Base-by-base conservation (phyloP, 2,329 filamentous ascomycete species). In the Ophiocordyceps australis region DNA sequence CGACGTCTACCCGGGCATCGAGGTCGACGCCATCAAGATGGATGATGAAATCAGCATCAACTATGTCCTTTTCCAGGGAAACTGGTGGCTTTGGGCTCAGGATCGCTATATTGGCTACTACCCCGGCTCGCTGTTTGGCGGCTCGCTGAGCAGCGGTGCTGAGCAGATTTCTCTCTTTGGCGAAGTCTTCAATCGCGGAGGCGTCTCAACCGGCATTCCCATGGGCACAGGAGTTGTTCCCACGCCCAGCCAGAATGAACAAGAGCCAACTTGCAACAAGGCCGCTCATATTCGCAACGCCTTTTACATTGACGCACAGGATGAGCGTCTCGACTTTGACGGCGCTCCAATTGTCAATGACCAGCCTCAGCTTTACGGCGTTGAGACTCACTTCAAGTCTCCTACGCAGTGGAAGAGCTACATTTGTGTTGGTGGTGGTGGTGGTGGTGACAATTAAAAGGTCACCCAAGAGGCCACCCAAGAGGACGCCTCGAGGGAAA, bases 121-220 rank as follows among this genome's bases (percentile, higher is more conserved):
- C 20, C 32, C 37, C 3, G 37, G 27, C 6, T 23, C 24, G 6
- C 20, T 39, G 3, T 39, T 33, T 27, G 17, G 17, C 2, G 23
- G 28, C 9, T 38, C 37, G 3, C 31, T 39, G 4, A 27, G 28
- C 12, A 7, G 12, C 7, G 27, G 34, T 18, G 24, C 35, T 3
- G 25, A 30, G 11, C 15, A 24, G 10, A 32, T 39, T 23, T 23
- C 29, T 24, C 38, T 32, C 9, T 39, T 32, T 20, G 37, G 35
- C 15, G 37, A 39, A 17, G 27, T 39, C 9, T 38, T 29, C 29
- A 38, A 39, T 26, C 34, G 34, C 25, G 34, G 27, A 17, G 11
- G 27, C 8, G n/a, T 17, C 3, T 9, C 34, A 24, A 36, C 34
- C 5, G 33, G 28, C 11, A 38, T 34, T 9, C 34, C 38, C 19